These are phyloP conservation scores for Cutaneotrichosporon daszewskae DNA, from an alignment of 1,284 basidiomycete species.

Conservation along the genomic window DNA sequence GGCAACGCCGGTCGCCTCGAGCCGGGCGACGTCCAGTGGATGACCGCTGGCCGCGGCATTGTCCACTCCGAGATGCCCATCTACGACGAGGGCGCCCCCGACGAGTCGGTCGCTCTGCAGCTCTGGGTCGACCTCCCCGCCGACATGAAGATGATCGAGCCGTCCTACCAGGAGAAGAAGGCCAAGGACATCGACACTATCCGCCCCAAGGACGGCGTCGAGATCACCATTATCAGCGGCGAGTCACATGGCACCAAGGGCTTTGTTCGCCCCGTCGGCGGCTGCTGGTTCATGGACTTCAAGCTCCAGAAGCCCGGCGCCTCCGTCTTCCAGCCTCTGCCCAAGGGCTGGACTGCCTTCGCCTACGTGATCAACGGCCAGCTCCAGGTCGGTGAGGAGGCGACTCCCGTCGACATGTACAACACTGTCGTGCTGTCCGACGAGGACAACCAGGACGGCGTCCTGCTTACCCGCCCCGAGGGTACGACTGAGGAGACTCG, in stretches of 20 bases:
- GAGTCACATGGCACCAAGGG: conserved; percentile 76
- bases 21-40: conserved; percentile 88
- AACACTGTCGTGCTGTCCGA: conserved; percentile 62
- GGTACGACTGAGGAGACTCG: conserved; percentile 60
- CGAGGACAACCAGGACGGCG: conserved; percentile 36
- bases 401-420: conserved; percentile 55
- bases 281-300: conserved; percentile 88
- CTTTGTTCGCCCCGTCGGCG: conserved; percentile 81
- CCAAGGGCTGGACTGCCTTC: conserved; percentile 76
- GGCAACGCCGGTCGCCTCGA: conserved; percentile 75
- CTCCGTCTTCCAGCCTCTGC: conserved; percentile 77
- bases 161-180: conserved; percentile 52
- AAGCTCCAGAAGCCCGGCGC: conserved; percentile 61
- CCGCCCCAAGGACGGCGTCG: conserved; percentile 65
- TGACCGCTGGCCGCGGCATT: conserved; percentile 67
- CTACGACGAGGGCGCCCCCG: conserved; percentile 54
- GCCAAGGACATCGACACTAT: conserved; percentile 53
- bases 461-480: conserved; percentile 41
- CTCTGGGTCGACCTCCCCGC: conserved; percentile 92
- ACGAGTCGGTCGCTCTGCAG: conserved; percentile 61
- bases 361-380: conserved; percentile 63
- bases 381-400: conserved; percentile 55
- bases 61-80: conserved; percentile 88
- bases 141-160: conserved; percentile 70
- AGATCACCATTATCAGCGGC: conserved; percentile 82